Evolutionary conservation across 495 filamentous ascomycete species (phyloP), one percentile per base, ranked within the genome.

Genomic region (Rhypophila decipiens): DNA sequence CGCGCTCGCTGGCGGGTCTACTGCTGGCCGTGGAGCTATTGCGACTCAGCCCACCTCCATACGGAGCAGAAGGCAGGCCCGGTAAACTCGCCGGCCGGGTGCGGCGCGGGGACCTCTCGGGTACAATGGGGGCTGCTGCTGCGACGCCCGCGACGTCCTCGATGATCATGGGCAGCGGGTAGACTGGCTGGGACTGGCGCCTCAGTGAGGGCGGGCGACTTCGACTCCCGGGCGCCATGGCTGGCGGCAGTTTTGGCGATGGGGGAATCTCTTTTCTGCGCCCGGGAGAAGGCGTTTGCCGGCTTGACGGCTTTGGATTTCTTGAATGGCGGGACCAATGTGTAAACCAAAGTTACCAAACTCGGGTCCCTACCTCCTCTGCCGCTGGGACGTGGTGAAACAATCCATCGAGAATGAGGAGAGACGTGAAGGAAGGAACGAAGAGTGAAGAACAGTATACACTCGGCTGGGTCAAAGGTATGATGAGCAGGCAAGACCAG

Each of bases 171-270:
- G 56, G 56, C 46, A 59, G 33, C 20, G 51, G 53, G 27, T 7
- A 13, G 27, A 31, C 13, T 7, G 27, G 27, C 46, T 38, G 44
- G 11, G 53, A 44, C 10, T 49, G 46, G 33, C 56, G 46, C 20
- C 36, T 5, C 8, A 33, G 42, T 12, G 46, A 55, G n/a, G 27
- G 42, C 21, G 15, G 15, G 3, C 15, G 17, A 13, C 27, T 31
- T 31, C 27, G 27, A 20, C 55, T 51, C 46, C 56, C 47, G 47
- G 56, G 56, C 56, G 50, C 43, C 53, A 52, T 52, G 22, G 18
- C 27, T 38, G 35, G 3, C 19, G 11, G 27, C 39, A 12, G 44
- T 23, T n/a, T n/a, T n/a, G n/a, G n/a, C n/a, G n/a, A n/a, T n/a
- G n/a, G n/a, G n/a, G n/a, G n/a, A n/a, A n/a, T n/a, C n/a, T n/a